Evolutionary conservation across 495 filamentous ascomycete species (phyloP).

Genomic region (Hyaloscypha variabilis): DNA sequence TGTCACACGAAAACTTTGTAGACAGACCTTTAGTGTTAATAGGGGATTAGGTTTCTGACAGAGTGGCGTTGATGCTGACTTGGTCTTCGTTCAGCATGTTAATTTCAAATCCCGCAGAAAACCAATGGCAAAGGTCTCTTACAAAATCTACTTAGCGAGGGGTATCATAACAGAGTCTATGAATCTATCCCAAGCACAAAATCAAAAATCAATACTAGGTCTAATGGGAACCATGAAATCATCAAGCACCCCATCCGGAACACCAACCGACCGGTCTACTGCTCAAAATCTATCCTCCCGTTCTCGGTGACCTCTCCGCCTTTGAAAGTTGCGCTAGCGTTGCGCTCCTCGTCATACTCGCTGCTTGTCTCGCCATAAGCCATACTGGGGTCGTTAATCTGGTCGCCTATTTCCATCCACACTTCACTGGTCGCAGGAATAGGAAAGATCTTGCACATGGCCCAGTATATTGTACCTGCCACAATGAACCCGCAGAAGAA

Average conservation of each 20-base stretch:
- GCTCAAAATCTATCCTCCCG: slow-evolving; percentile 19
- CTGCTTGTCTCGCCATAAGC: slow-evolving; percentile 43
- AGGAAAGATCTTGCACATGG: slow-evolving; percentile 67
- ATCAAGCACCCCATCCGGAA: background rate
- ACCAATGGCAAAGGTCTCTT: too few relatives aligned
- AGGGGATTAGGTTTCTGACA: too few relatives aligned
- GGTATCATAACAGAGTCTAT: background rate
- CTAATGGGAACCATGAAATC: slow-evolving; percentile 2
- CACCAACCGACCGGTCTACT: slow-evolving; percentile 5
- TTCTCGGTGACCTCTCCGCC: slow-evolving; percentile 9
- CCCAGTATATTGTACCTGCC: slow-evolving; percentile 66
- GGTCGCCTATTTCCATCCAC: slow-evolving; percentile 83
- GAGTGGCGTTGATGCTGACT: too few relatives aligned
- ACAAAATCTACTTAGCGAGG: background rate
- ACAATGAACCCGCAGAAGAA: slow-evolving; percentile 86
- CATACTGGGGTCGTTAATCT: slow-evolving; percentile 54
- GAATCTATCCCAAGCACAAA: background rate
- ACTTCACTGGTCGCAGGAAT: slow-evolving; percentile 71
- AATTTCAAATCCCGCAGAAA: too few relatives aligned
- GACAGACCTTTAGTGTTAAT: too few relatives aligned
- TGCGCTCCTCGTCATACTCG: slow-evolving; percentile 24
- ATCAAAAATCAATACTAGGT: background rate
- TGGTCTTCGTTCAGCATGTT: too few relatives aligned
- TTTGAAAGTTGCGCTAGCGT: slow-evolving; percentile 1
- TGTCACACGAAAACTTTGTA: too few relatives aligned